Evolutionary conservation across 768 basidiomycete genomes (phyloP).

Genomic region (Hypsizygus marmoreus): DNA sequence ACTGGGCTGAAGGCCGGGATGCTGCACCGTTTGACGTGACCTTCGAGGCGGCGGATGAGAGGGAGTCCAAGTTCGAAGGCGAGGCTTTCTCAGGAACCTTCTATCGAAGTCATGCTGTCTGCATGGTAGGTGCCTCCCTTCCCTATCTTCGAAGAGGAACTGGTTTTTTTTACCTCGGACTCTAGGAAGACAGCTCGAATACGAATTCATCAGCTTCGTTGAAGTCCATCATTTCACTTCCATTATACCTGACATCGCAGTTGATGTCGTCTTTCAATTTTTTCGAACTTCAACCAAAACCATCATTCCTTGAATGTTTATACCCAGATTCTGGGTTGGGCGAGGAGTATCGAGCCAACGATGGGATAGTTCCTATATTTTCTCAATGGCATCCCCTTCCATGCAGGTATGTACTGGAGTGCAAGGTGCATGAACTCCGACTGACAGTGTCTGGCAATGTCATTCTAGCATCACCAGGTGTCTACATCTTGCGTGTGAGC

Average conservation of each 20-base stretch:
- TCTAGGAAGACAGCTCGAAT: no score
- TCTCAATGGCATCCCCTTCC: constrained; percentile 52
- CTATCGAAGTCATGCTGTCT: constrained; percentile 43
- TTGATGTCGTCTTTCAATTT: constrained; percentile 42
- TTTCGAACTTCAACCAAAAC: constrained; percentile 32
- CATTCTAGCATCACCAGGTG: constrained; percentile 13
- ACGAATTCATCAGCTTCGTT: constrained; percentile 11
- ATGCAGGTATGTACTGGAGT: constrained; percentile 35
- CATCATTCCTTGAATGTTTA: constrained; percentile 29
- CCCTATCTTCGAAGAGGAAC: no score
- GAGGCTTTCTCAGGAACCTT: constrained; percentile 35
- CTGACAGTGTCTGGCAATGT: no score
- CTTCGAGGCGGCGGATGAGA: constrained; percentile 43
- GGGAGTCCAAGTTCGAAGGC: constrained; percentile 42
- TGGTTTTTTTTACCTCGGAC: no score
- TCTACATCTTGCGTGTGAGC: constrained; percentile 5
- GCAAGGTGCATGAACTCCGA: constrained; percentile 4
- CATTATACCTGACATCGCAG: constrained; percentile 27
- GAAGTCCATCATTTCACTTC: constrained; percentile 10
- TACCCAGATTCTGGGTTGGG: constrained; percentile 9
- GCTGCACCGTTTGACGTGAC: constrained; percentile 50
- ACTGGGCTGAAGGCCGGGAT: constrained; percentile 51
- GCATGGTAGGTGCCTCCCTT: constrained; percentile 20
- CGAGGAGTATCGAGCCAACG: constrained; percentile 42
- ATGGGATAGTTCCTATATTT: constrained; percentile 51